phyloP scores from a whole-genome alignment of 2,329 filamentous ascomycete genomes.

The Botrytis elliptica region DNA sequence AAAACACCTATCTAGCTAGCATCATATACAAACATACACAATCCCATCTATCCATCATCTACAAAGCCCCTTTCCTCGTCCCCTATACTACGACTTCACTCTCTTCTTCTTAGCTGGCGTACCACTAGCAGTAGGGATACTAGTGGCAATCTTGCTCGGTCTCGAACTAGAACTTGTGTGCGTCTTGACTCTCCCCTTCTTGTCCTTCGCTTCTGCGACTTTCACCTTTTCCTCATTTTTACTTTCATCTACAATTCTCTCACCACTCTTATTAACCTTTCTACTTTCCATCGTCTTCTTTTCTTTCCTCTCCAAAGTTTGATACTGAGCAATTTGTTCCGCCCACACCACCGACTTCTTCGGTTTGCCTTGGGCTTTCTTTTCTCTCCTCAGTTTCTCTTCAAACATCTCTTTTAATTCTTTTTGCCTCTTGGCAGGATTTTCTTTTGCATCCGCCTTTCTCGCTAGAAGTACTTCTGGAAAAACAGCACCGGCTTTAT shows the following conservation, averaged over 20 bases:
- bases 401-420: conserved; percentile 40
- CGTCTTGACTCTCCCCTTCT: conserved; percentile 32
- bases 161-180: conserved; percentile 27
- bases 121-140: conserved; percentile 36
- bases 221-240: conserved; percentile 31
- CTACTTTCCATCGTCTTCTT: conserved; percentile 28
- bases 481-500: conserved; percentile 43
- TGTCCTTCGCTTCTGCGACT: conserved; percentile 26
- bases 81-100: neutral
- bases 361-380: conserved; percentile 32
- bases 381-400: conserved; percentile 30
- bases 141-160: conserved; percentile 33
- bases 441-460: conserved; percentile 43
- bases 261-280: conserved; percentile 18
- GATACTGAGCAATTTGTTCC: conserved; percentile 37
- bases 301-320: conserved; percentile 31
- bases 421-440: conserved; percentile 42
- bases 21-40: neutral
- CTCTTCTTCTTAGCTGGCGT: conserved; percentile 38
- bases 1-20: neutral
- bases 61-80: neutral
- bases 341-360: conserved; percentile 38
- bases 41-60: neutral
- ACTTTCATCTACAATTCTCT: conserved; percentile 27
- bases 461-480: conserved; percentile 37